Evolutionary conservation across 2,329 filamentous ascomycete genomes (phyloP).

Genomic region (Fusarium mexicanum): DNA sequence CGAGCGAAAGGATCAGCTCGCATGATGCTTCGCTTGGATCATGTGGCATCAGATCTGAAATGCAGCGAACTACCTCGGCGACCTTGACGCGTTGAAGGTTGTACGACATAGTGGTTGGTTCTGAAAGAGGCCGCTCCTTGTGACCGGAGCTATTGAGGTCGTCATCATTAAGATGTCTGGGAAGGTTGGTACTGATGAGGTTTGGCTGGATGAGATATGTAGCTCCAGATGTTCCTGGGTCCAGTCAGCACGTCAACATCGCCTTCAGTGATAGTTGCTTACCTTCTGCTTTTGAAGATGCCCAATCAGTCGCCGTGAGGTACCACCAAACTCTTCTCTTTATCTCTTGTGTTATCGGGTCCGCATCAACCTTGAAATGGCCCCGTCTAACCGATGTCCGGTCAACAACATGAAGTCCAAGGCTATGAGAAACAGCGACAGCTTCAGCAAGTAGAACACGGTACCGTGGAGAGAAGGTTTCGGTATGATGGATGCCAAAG

Average conservation of each 20-base stretch:
- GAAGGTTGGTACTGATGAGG: neutral
- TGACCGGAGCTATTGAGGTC: fast-evolving
- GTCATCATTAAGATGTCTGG: neutral
- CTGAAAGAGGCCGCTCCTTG: neutral
- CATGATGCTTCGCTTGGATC: neutral
- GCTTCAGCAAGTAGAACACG: neutral
- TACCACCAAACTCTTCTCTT: neutral
- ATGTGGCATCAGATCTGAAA: neutral
- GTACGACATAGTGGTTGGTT: neutral
- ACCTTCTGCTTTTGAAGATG: neutral
- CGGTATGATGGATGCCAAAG: neutral
- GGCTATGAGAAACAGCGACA: neutral
- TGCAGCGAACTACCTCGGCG: neutral
- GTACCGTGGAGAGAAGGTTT: neutral
- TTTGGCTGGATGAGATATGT: neutral
- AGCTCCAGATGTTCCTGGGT: neutral
- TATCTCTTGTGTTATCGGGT: neutral
- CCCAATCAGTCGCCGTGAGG: neutral
- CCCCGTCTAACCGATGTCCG: fast-evolving
- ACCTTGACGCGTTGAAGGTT: neutral
- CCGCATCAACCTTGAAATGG: fast-evolving
- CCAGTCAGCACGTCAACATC: neutral
- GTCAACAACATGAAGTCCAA: neutral
- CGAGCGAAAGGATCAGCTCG: neutral
- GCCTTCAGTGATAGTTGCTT: fast-evolving